Percentiles rank a stretch among this genome's conserved stretches.
Conservation (phyloP, 2,329 filamentous ascomycete genomes). For the Ophiostoma angusticollis region DNA sequence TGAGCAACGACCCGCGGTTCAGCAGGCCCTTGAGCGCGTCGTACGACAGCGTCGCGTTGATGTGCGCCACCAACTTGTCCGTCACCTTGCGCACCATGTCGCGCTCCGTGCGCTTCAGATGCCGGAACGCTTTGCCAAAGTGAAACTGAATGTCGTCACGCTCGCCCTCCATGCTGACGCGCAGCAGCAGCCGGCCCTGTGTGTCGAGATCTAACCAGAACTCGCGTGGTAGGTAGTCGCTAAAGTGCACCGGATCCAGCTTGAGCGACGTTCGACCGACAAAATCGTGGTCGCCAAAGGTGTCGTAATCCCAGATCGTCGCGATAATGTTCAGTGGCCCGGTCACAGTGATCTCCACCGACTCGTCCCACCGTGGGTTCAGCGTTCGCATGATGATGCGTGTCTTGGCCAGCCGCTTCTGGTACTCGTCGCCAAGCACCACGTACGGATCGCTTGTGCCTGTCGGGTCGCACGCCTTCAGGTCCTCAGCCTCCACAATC, state of each 20-base stretch:
- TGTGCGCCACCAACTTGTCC: constrained; percentile 93
- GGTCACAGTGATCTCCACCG: constrained; percentile 86
- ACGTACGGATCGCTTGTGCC: constrained; percentile 94
- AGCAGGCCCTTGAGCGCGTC: constrained; percentile 66
- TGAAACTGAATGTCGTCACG: constrained; percentile 97
- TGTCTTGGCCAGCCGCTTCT: constrained; percentile 91
- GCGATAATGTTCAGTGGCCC: constrained; percentile 89
- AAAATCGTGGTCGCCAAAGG: constrained; percentile 93
- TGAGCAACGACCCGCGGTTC: constrained; percentile 38
- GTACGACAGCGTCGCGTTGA: constrained; percentile 74
- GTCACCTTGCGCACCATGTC: constrained; percentile 98
- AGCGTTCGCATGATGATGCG: constrained; percentile 80
- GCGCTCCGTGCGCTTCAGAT: constrained; percentile 85
- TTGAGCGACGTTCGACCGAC: constrained; percentile 95
- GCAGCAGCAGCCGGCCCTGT: constrained; percentile 75
- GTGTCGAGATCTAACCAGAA: constrained; percentile 98
- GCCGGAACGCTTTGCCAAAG: constrained; percentile 92
- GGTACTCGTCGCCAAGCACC: constrained; percentile 91
- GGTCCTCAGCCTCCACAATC: constrained; percentile 91
- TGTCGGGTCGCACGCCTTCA: constrained; percentile 95
- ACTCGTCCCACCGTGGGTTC: constrained; percentile 94
- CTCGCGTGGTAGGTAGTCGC: constrained; percentile 87
- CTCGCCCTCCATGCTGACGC: constrained; percentile 97
- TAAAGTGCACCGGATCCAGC: constrained; percentile 93
- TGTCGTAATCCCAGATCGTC: constrained; percentile 97